Conservation (phyloP, 2,329 filamentous ascomycete species). For the Ascochyta pisi region DNA sequence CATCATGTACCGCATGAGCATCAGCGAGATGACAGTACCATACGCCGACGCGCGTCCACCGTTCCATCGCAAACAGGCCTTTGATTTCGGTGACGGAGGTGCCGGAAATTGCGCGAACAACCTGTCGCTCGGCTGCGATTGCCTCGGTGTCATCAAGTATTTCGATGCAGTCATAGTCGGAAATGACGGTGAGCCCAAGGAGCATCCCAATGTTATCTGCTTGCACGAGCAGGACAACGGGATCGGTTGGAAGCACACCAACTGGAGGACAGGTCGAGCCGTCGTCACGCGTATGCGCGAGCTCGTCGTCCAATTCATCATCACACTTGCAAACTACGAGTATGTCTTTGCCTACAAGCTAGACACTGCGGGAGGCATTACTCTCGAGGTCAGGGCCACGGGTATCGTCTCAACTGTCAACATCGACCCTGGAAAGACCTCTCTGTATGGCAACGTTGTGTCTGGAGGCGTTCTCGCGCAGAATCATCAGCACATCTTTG, state of each 20-base stretch:
- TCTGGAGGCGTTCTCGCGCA: constrained; percentile 69
- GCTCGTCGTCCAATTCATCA: constrained; percentile 71
- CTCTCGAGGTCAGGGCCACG: constrained; percentile 68
- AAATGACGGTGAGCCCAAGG: constrained; percentile 61
- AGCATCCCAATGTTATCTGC: constrained; percentile 68
- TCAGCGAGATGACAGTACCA: constrained; percentile 73
- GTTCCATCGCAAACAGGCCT: constrained; percentile 73
- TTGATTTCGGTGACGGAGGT: constrained; percentile 74
- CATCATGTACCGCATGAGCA: constrained; percentile 70
- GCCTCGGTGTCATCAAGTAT: constrained; percentile 72
- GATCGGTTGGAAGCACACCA: constrained; percentile 74
- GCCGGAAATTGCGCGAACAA: constrained; percentile 73
- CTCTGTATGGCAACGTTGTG: constrained; percentile 67
- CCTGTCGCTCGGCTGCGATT: constrained; percentile 71
- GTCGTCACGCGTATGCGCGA: constrained; percentile 68
- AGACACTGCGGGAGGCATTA: constrained; percentile 67
- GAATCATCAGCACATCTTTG: constrained; percentile 75
- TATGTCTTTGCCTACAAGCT: constrained; percentile 72
- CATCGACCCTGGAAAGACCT: constrained; percentile 64
- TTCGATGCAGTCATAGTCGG: constrained; percentile 65
- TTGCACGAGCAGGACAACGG: constrained; percentile 74
- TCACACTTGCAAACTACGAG: constrained; percentile 74
- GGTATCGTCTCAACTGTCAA: constrained; percentile 69
- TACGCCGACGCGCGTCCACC: constrained; percentile 70
- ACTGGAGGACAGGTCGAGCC: constrained; percentile 68